Conservation (phyloP, 345 rosid species). For the Rhodamnia argentea region DNA sequence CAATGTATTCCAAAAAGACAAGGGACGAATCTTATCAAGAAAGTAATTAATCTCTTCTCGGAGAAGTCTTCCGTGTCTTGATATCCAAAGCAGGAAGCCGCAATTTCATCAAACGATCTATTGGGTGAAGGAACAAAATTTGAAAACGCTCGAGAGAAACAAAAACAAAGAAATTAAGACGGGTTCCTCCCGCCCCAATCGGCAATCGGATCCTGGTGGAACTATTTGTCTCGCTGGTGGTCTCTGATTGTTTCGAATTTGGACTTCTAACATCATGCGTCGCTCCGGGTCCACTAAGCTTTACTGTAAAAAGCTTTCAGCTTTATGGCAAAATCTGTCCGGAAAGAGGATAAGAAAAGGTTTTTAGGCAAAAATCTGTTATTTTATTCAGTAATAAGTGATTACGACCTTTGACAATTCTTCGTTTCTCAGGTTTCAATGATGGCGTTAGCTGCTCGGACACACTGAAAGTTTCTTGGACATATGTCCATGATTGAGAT, state of each 20-base stretch:
- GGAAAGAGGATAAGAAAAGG: neutral
- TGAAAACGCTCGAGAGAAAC: too few relatives aligned
- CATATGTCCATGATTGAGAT: neutral
- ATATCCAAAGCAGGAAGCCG: neutral
- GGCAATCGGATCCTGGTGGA: neutral
- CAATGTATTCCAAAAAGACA: rapidly evolving
- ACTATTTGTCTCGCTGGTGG: neutral
- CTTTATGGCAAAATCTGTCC: neutral
- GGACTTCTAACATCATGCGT: neutral
- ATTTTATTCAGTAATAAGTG: neutral
- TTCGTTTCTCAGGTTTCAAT: neutral
- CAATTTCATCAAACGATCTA: neutral
- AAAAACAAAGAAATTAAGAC: neutral
- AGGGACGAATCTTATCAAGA: neutral
- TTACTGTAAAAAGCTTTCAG: neutral
- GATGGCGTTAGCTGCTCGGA: neutral
- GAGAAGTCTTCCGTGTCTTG: neutral
- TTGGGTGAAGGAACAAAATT: too few relatives aligned
- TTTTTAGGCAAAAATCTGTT: neutral
- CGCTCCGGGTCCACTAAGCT: neutral
- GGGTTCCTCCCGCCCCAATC: neutral
- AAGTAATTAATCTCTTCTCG: neutral
- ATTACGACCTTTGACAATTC: neutral
- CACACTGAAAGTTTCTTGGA: neutral
- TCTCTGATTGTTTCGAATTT: neutral